Conservation (phyloP, 2,329 filamentous ascomycete species). For the Nemania bipapillata region DNA sequence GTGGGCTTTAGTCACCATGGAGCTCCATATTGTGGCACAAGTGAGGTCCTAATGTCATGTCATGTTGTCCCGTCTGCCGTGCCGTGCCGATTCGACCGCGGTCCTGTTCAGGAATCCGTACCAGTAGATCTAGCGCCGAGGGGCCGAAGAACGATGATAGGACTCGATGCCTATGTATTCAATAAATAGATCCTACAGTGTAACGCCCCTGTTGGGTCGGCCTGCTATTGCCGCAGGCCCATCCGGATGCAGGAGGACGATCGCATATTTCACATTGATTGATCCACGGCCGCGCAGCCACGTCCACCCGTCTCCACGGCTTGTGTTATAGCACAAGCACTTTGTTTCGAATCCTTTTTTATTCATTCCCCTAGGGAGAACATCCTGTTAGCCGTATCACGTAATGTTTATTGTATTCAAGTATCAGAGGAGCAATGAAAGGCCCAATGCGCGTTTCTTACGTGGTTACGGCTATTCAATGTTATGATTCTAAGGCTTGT, state of each 20-base stretch:
- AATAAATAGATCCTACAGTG: slow-evolving; percentile 40
- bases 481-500: slow-evolving; percentile 23
- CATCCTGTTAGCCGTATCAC: slow-evolving; percentile 23
- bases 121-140: slow-evolving; percentile 9
- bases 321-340: slow-evolving; percentile 19
- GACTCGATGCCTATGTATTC: neutral
- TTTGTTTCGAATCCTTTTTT: slow-evolving; percentile 6
- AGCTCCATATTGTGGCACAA: slow-evolving; percentile 35
- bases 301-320: slow-evolving; percentile 31
- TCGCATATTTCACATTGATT: slow-evolving; percentile 27
- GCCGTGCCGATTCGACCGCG: slow-evolving; percentile 30
- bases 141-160: slow-evolving; percentile 23
- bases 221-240: slow-evolving; percentile 27
- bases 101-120: slow-evolving; percentile 21
- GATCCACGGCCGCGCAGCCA: slow-evolving; percentile 37
- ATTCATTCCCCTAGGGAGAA: neutral
- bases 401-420: slow-evolving; percentile 7
- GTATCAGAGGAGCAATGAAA: neutral
- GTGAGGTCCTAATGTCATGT: slow-evolving; percentile 34
- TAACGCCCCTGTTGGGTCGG: slow-evolving; percentile 33
- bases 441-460: slow-evolving; percentile 29
- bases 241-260: slow-evolving; percentile 31
- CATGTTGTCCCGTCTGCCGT: slow-evolving; percentile 18
- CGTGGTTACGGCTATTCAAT: slow-evolving; percentile 17
- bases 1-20: slow-evolving; percentile 16